Percentiles rank a stretch among this genome's conserved stretches.
Conservation (phyloP, 176 grass and related monocot species). For the Miscanthus lutarioriparius region DNA sequence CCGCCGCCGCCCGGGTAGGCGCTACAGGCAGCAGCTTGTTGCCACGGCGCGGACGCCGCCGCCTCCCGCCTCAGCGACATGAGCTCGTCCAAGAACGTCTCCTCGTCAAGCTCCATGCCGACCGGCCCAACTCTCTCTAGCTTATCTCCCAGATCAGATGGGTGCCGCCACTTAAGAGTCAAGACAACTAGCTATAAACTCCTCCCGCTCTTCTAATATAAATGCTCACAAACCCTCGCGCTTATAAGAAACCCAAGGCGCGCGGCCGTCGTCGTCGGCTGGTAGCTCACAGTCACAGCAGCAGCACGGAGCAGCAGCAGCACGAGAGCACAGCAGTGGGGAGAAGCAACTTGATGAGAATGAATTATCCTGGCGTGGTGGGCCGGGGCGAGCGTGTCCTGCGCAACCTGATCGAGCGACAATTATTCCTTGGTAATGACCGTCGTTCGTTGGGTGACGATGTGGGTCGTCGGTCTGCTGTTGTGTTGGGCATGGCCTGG, state of each 20-base stretch:
- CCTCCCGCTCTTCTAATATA: too few species aligned
- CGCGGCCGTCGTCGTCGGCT: neutral
- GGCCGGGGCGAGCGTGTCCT: too few species aligned
- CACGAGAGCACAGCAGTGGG: too few species aligned
- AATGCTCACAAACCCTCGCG: conserved; percentile 29
- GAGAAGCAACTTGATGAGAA: too few species aligned
- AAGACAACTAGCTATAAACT: too few species aligned
- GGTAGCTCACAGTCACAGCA: neutral
- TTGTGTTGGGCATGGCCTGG: neutral
- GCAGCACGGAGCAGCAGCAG: neutral
- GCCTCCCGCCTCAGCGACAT: conserved; percentile 61
- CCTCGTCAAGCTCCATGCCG: conserved; percentile 74
- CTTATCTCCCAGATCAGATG: neutral
- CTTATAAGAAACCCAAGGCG: conserved; percentile 4
- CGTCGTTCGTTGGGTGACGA: neutral
- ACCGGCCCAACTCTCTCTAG: neutral
- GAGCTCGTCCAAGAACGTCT: conserved; percentile 77
- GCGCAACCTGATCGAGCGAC: too few species aligned
- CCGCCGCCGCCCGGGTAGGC: conserved; percentile 19
- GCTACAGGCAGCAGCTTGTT: conserved; percentile 7
- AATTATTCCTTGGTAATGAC: too few species aligned
- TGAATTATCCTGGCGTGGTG: too few species aligned
- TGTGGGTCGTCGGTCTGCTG: neutral
- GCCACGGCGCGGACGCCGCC: conserved; percentile 35
- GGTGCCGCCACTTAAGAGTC: too few species aligned